Evolutionary conservation across 2,329 filamentous ascomycete genomes (phyloP), one percentile per base, ranked within the genome.

Genomic region (Bipolaris sorokiniana): DNA sequence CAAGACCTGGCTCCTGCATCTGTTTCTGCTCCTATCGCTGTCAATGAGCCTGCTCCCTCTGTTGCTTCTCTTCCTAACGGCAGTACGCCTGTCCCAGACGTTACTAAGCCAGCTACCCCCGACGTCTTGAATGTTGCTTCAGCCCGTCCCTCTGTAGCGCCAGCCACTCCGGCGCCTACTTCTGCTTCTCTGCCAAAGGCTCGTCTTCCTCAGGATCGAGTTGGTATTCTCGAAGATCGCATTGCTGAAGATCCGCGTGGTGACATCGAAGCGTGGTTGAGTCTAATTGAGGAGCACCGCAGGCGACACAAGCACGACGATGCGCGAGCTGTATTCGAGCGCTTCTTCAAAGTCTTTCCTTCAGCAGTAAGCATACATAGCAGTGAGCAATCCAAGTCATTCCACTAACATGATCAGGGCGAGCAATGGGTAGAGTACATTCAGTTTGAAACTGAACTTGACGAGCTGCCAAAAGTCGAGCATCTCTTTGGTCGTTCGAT

Each of bases 221-320:
- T 94, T 67, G 88, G 89, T 56, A 86, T 93, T 57, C 83, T 98
- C 71, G 94, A 99, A 80, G 91, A 95, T 75, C 88, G 94, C 72
- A 90, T 98, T 75, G 89, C 90, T 74, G 91, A 97, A 71, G 95
- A 99, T 73, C 91, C 94, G 15, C 90, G 92, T 69, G 95, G 94
- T 71, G 93, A 97, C 68, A 86, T 95, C 77, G 90, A 95, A 74
- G 92, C 94, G 31, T 99, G 95, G 95, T 80, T 96, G 69, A 85
- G 86, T 64, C 83, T 99, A 73, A 94, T 99, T 73, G 85, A 86
- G 65, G 92, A 97, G 74, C 87, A 97, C 76, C 89, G 89, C 67
- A 88, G 86, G 70, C 90, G 90, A 69, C 90, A 90, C 78, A 91
- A 92, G 76, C 80, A 93, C 61, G 91, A 96, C 59, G 90, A 94